phyloP scores from a whole-genome alignment of 371 early-diverging fungal species.

The Conidiobolus coronatus region DNA sequence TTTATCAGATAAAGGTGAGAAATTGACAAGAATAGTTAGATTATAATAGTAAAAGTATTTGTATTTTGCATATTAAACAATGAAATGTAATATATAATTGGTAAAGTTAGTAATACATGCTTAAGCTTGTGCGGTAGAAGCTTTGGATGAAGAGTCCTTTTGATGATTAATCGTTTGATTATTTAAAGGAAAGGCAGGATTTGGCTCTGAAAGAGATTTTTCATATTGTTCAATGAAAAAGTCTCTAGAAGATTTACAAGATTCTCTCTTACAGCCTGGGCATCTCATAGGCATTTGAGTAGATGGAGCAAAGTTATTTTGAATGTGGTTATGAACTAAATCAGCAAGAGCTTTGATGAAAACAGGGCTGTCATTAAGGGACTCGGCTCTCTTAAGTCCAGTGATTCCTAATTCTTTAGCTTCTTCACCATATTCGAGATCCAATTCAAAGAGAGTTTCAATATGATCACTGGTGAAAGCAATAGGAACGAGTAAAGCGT shows the following conservation, averaged over 20 bases:
- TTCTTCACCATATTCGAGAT: constrained; percentile 69
- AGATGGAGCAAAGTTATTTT: constrained; percentile 18
- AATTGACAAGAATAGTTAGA: too few species aligned
- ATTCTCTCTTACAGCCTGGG: constrained; percentile 51
- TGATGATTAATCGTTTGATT: background rate
- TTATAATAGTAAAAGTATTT: too few species aligned
- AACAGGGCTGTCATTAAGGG: constrained; percentile 68
- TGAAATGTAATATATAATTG: too few species aligned
- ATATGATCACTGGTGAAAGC: constrained; percentile 93
- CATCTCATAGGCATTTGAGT: constrained; percentile 55
- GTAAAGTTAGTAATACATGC: too few species aligned
- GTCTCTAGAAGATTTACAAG: constrained; percentile 39
- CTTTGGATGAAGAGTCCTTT: background rate
- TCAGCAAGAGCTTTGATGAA: constrained; percentile 78
- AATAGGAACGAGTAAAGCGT: constrained; percentile 70
- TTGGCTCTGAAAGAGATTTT: background rate
- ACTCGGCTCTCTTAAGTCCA: constrained; percentile 65
- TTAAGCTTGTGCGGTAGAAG: background rate
- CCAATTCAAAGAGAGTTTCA: constrained; percentile 89
- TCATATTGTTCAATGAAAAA: constrained; percentile 19
- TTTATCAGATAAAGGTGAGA: too few species aligned
- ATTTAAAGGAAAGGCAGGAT: background rate
- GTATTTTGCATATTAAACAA: too few species aligned
- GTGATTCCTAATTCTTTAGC: constrained; percentile 61
- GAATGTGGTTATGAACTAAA: constrained; percentile 55